Conservation (phyloP, 192 early-diverging fungal genomes). For the Rhizophagus clarus region DNA sequence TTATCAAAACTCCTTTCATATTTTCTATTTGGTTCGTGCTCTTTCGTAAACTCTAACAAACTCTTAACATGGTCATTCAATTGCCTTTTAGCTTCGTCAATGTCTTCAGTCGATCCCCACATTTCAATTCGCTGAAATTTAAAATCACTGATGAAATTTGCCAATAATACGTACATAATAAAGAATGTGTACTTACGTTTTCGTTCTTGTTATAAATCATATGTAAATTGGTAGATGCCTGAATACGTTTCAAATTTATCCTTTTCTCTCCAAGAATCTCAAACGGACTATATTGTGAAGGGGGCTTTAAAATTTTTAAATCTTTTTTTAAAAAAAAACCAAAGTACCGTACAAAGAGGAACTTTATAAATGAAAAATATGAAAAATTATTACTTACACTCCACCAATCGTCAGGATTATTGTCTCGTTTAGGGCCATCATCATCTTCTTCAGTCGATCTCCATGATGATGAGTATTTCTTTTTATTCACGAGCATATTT, state of each 20-base stretch:
- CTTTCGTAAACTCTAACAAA: constrained; percentile 14
- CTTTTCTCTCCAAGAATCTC: constrained; percentile 35
- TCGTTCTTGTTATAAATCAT: constrained; percentile 35
- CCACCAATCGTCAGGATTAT: too few species aligned
- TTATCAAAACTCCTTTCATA: constrained; percentile 35
- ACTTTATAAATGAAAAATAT: too few species aligned
- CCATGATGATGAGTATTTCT: too few species aligned
- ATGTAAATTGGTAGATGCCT: constrained; percentile 26
- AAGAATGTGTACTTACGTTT: constrained; percentile 7
- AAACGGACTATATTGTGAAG: background rate
- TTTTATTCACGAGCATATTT: too few species aligned
- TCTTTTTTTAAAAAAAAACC: background rate
- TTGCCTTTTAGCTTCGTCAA: constrained; percentile 33
- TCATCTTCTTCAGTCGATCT: too few species aligned
- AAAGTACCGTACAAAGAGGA: too few species aligned
- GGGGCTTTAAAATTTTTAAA: constrained; percentile 1
- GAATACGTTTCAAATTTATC: constrained; percentile 30
- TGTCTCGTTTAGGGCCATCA: too few species aligned
- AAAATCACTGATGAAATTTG: too few species aligned
- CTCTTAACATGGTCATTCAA: constrained; percentile 24
- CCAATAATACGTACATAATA: background rate
- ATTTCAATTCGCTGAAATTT: constrained; percentile 43
- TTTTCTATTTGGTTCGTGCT: constrained; percentile 29
- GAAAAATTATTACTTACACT: too few species aligned
- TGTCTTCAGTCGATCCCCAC: constrained; percentile 34